Evolutionary conservation across 164 flowering plant genomes (phyloP), one percentile per base, ranked within the genome.

Genomic region (Annona cherimola): DNA sequence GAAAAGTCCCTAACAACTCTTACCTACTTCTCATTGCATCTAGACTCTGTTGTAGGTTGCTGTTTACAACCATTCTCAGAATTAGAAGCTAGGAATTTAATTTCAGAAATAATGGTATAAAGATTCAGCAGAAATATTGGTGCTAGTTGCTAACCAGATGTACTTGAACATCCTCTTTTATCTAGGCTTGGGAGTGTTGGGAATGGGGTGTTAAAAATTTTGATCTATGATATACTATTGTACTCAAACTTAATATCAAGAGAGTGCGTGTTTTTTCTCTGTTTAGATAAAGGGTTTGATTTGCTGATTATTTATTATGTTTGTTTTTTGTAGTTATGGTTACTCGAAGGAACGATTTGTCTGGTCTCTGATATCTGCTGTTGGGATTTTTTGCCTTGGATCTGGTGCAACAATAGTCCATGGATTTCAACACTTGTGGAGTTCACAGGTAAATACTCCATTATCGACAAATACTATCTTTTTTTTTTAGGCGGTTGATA

Each of bases 351-450:
- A 95, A 82, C 81, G 99, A 81, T 93, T 95, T 84, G 97, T 95
- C 70, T 95, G 99, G 99, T 90, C 99, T 74, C 79, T 95, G 86
- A 95, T 93, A 81, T 95, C 99, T 68, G 99, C 98, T 76, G 98
- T 93, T 84, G 99, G 99, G 19, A 93, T 93, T 57, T 95, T 95
- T 75, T 95, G 98, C 82, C 96, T 95, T 79, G 99, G 99, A 76
- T 88, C 97, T 81, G 99, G 98, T 73, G 99, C 97, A 42, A 95
- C 99, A 46, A 89, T 95, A 76, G 96, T 95, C 73, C 86, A 93
- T 83, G 99, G 99, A 62, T 67, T 95, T 80, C 99, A 93, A 75
- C 87, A 95, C 81, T 79, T 95, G 84, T 91, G 98, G 97, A 83
- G 79, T 76, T 61, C 96, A 73, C 87, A 91, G 84, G 99, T 93